Evolutionary conservation across 1,284 basidiomycete species (phyloP), one percentile per base, ranked within the genome.

Genomic region (Irpex rosettiformis): DNA sequence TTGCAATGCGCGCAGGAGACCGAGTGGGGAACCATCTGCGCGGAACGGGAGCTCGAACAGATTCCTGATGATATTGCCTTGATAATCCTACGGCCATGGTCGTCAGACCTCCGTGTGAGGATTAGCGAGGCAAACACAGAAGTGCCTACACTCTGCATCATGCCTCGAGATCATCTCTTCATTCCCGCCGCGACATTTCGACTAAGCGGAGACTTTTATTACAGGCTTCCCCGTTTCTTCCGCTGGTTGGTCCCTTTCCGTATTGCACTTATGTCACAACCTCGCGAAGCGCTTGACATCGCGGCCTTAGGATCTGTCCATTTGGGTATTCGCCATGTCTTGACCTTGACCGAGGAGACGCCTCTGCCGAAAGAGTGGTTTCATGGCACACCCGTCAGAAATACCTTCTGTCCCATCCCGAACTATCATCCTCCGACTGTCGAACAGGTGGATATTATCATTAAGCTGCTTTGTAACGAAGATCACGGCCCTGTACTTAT

Each of bases 181-280:
- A 67, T 81, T 27, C 77, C 78, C 54, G 25, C 53, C n/a, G 25
- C 28, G 29, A 18, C 48, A 0, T 54, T 30, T 1, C 22, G 40
- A 2, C 11, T 25, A 3, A 42, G 33, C 18, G 27, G 37, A 11
- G 27, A 30, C 27, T 43, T 28, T 1, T 75, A 72, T 37, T 73
- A 73, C 62, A 77, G 74, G 60, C 70, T 85, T 3, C 82, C 82
- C 29, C 77, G 83, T 4, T 84, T 81, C 70, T 85, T 86, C 67
- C 76, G 83, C 5, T 86, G 83, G 83, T 72, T 87, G 8, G 72
- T 85, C 33, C 84, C 84, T 4, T 81, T 77, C 64, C 76, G 80
- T 52, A 62, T 86, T 21, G 83, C 84, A 3, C 74, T 83, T 45
- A 84, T 85, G 80, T 85, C 83, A 0, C 84, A 81, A 0, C 84